Base-by-base conservation (phyloP, 331 rosid genomes). In the Erythrophleum ivorense region DNA sequence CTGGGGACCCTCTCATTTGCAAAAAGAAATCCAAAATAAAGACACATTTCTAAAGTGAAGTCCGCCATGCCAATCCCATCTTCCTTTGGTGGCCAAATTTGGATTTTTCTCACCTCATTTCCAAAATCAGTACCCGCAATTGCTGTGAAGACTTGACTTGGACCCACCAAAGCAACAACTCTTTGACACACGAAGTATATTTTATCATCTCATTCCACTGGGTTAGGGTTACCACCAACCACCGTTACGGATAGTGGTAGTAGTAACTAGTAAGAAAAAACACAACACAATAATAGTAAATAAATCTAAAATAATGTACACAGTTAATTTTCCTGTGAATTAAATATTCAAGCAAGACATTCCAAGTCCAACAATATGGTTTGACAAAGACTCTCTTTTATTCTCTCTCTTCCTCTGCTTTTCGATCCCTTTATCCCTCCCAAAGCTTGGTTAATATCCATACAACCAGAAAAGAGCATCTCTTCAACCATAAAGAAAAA, bases 81-180 rank as follows among this genome's bases (percentile, higher is more conserved):
- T 13, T 50, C 82, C 57, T 75, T 63, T 77, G 71, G 80, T 76
- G 88, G 78, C 84, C 68, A 77, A 80, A 16, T 81, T 87, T 93
- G 97, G 97, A 85, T 80, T 33, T 65, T 91, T 90, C 85, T 86
- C 83, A 76, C 71, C 85, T 78, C 87, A 84, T 86, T 85, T 86
- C 85, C 81, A 50, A 84, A 66, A 77, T 85, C 87, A 55, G 65
- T 78, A 50, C 85, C 85, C 77, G 70, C 77, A 71, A 59, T 81
- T 79, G 88, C 88, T 87, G 90, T 91, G 80, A 29, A 60, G 90
- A 89, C 86, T 76, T 86, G 84, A 85, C 84, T 78, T 76, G 86
- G 92, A 86, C 93, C 82, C 74, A 84, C 81, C 74, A 19, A 4
- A 59, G 38, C 83, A 73, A 85, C 84, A 73, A 78, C 84, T 66